Conservation (phyloP, 805 yeast species). For the Candida pini region DNA sequence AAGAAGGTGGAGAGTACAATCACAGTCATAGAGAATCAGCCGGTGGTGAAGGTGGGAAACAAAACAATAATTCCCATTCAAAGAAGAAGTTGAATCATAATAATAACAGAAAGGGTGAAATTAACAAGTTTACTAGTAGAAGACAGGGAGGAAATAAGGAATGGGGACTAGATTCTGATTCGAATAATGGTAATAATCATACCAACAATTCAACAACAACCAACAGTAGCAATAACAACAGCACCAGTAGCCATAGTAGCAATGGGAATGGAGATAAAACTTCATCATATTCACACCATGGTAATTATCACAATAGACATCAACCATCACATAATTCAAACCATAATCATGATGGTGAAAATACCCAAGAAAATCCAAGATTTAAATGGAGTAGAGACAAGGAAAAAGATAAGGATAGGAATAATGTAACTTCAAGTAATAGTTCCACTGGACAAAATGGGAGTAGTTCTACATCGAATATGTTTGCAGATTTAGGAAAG, state of each 20-base stretch:
- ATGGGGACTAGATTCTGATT: too few species aligned
- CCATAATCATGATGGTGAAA: background rate
- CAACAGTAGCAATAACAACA: background rate
- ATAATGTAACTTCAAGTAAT: background rate
- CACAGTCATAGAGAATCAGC: too few species aligned
- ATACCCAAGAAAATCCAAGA: background rate
- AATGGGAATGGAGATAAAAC: background rate
- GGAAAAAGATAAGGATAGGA: slow-evolving; percentile 3
- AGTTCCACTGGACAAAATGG: background rate
- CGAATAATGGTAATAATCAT: too few species aligned
- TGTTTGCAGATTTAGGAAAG: slow-evolving; percentile 23
- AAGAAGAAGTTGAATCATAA: background rate
- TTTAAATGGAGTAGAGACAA: slow-evolving; percentile 1
- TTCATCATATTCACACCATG: slow-evolving; percentile 1
- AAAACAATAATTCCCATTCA: background rate
- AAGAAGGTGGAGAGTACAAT: background rate
- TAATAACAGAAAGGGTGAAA: slow-evolving; percentile 1
- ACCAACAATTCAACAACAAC: background rate
- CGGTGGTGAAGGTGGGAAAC: background rate
- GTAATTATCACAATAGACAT: slow-evolving; percentile 2
- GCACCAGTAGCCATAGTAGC: background rate
- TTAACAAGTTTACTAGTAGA: too few species aligned
- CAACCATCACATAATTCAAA: background rate
- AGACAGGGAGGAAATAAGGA: background rate
- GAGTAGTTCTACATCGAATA: slow-evolving; percentile 5